Percentiles rank a stretch among this genome's conserved stretches.
Evolutionary conservation across 345 rosid genomes (phyloP).

Genomic region (Eucalyptus marginata): DNA sequence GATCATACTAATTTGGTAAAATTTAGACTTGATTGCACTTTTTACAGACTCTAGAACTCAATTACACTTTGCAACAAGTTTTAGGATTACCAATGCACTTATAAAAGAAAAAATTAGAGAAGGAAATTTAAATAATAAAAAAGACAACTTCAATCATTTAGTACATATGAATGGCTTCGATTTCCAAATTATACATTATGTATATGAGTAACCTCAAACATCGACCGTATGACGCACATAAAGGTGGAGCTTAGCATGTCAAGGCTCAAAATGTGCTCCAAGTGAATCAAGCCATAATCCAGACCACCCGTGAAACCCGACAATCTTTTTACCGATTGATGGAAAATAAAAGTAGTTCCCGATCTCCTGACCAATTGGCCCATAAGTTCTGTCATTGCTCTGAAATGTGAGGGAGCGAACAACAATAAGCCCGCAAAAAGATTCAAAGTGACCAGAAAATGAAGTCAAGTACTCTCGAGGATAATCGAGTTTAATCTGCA

Average conservation of each 20-base stretch:
- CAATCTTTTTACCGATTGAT: background rate
- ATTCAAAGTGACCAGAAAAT: background rate
- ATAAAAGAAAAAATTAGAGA: too few species aligned
- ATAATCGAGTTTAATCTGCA: background rate
- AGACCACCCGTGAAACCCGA: background rate
- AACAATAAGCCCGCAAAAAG: fast-evolving
- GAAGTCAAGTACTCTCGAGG: background rate
- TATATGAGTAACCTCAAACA: background rate
- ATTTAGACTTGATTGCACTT: too few species aligned
- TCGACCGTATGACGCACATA: fast-evolving
- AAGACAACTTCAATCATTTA: too few species aligned
- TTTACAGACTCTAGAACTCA: too few species aligned
- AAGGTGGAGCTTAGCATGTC: background rate
- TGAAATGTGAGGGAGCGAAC: background rate
- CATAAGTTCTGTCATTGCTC: background rate
- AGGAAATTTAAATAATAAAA: too few species aligned
- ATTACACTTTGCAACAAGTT: too few species aligned
- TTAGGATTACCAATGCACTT: too few species aligned
- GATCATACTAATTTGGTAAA: too few species aligned
- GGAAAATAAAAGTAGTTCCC: background rate
- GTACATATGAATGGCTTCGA: too few species aligned
- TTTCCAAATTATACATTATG: too few species aligned
- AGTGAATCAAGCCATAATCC: background rate
- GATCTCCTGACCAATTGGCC: background rate
- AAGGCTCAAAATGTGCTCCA: background rate